phyloP scores from a whole-genome alignment of 1,284 basidiomycete genomes.

The Sanghuangporus weigelae region DNA sequence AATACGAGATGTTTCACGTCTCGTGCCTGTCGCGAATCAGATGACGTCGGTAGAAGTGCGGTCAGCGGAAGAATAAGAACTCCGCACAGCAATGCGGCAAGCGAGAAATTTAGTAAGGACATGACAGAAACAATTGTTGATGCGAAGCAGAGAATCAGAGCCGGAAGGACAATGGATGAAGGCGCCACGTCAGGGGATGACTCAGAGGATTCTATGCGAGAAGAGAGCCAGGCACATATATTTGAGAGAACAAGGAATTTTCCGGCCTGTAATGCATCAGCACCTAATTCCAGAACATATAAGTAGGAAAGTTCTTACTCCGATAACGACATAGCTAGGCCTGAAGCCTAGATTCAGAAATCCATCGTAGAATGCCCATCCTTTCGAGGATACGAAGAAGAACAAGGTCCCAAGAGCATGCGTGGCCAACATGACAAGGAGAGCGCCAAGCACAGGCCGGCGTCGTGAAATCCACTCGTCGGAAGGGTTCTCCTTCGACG shows the following conservation, averaged over 20 bases:
- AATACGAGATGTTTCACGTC: slow-evolving; percentile 40
- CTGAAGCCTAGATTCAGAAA: background rate
- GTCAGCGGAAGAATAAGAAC: slow-evolving; percentile 58
- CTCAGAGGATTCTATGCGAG: slow-evolving; percentile 21
- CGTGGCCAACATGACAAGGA: slow-evolving; percentile 49
- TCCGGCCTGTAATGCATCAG: background rate
- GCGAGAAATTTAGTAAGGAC: slow-evolving; percentile 86
- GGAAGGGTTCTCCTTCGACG: slow-evolving; percentile 19
- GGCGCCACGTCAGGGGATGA: slow-evolving; percentile 28
- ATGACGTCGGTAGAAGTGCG: slow-evolving; percentile 34
- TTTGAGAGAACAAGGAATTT: slow-evolving; percentile 16
- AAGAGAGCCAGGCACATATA: slow-evolving; percentile 23
- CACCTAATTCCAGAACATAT: background rate
- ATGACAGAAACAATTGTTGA: slow-evolving; percentile 81
- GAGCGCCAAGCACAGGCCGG: slow-evolving; percentile 45
- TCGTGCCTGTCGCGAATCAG: slow-evolving; percentile 25
- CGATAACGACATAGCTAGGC: background rate
- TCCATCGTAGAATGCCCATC: slow-evolving; percentile 31
- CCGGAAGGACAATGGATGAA: slow-evolving; percentile 51
- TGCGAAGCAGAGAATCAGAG: slow-evolving; percentile 70
- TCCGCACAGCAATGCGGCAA: slow-evolving; percentile 66
- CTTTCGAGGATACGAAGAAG: slow-evolving; percentile 41
- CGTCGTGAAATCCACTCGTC: slow-evolving; percentile 32
- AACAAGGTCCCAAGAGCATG: slow-evolving; percentile 46
- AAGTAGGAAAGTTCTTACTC: background rate